Conservation (phyloP, 2,329 filamentous ascomycete genomes). For the Plenodomus lindquistii region DNA sequence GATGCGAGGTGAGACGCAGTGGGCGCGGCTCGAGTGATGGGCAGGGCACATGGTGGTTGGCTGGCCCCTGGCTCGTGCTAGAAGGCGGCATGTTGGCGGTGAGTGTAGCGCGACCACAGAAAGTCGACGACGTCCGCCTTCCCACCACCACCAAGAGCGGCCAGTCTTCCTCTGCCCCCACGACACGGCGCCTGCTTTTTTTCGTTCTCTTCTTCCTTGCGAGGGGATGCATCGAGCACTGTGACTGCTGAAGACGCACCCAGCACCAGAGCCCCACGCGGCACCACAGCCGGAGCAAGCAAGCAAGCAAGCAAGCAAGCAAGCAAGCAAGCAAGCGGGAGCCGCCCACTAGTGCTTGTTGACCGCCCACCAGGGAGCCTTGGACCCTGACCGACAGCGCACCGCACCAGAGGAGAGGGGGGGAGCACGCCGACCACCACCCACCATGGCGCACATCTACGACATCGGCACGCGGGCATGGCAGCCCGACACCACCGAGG, state of each 20-base stretch:
- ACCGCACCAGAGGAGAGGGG: slow-evolving; percentile 18
- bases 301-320: too few species aligned
- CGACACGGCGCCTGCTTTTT: slow-evolving; percentile 6
- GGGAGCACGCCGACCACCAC: slow-evolving; percentile 28
- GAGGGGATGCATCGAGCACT: slow-evolving; percentile 33
- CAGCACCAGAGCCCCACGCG: too few species aligned
- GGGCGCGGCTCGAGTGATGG: slow-evolving; percentile 18
- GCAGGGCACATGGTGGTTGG: slow-evolving; percentile 14
- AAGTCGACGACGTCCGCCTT: slow-evolving; percentile 15
- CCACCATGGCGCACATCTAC: slow-evolving; percentile 84
- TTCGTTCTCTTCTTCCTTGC: background rate
- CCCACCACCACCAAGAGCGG: slow-evolving; percentile 9
- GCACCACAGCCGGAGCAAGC: too few species aligned
- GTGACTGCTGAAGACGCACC: slow-evolving; percentile 26
- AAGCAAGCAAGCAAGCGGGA: slow-evolving; percentile 6
- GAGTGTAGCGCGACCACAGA: slow-evolving; percentile 23
- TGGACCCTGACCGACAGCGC: slow-evolving; percentile 28
- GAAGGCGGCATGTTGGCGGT: slow-evolving; percentile 28
- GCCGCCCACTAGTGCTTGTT: slow-evolving; percentile 11
- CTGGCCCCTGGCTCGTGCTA: slow-evolving; percentile 16
- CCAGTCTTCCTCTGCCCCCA: slow-evolving; percentile 4
- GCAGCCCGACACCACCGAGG: slow-evolving; percentile 95
- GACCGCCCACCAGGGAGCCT: slow-evolving; percentile 23
- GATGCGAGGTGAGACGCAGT: slow-evolving; percentile 13
- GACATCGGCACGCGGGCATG: slow-evolving; percentile 96